Evolutionary conservation across 2,329 filamentous ascomycete genomes (phyloP).

Genomic region (Penicillium sp.): DNA sequence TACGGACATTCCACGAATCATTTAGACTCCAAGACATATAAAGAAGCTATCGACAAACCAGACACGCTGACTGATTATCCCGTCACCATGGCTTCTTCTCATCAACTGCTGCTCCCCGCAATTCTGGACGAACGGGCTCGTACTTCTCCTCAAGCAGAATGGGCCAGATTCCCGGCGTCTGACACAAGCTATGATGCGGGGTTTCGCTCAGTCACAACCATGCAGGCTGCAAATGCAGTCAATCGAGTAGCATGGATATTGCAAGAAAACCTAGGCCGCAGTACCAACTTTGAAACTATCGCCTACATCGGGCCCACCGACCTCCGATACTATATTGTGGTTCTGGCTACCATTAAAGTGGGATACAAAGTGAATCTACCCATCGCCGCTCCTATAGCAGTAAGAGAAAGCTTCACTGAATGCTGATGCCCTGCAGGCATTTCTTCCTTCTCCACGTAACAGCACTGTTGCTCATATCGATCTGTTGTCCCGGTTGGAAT

Average conservation of each 20-base stretch:
- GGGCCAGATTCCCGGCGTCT: too few species aligned
- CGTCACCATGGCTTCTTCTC: too few species aligned
- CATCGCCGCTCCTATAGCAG: not conserved
- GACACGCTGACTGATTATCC: too few species aligned
- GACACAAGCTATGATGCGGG: too few species aligned
- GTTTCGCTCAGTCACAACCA: conserved; percentile 31
- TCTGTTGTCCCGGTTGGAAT: conserved; percentile 29
- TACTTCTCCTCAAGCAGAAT: too few species aligned
- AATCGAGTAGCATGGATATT: conserved; percentile 18
- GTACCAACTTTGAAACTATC: conserved; percentile 28
- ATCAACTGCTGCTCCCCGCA: too few species aligned
- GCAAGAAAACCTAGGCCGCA: conserved; percentile 27
- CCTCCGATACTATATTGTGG: conserved; percentile 34
- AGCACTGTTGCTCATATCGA: conserved; percentile 30
- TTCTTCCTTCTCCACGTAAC: conserved; percentile 39
- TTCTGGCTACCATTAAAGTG: conserved; percentile 36
- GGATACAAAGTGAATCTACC: conserved; percentile 22
- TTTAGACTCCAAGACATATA: too few species aligned
- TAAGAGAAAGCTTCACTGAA: too few species aligned
- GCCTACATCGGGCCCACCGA: conserved; percentile 42
- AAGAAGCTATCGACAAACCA: too few species aligned
- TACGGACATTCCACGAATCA: too few species aligned
- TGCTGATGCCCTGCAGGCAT: conserved; percentile 24
- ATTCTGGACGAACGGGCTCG: too few species aligned
- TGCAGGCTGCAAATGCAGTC: conserved; percentile 25